A percentile compares a stretch with the other conserved stretches of the same genome.
These are phyloP conservation scores for Parathielavia hyrcaniae DNA, from an alignment of 495 filamentous ascomycete genomes.

Conservation along the genomic window DNA sequence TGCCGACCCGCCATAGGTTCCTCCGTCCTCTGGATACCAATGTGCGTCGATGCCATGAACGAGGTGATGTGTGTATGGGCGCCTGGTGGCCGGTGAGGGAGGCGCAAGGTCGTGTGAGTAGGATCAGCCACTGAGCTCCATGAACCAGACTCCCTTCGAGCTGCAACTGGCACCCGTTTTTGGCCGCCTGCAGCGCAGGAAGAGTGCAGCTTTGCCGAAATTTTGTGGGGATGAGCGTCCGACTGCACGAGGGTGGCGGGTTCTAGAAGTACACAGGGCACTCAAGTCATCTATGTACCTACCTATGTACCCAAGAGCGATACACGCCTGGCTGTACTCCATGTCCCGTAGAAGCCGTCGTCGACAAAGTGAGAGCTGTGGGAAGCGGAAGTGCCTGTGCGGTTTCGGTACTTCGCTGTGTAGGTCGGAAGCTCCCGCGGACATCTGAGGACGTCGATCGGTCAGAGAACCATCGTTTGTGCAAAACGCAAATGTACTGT, in stretches of 20 bases:
- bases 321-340: background rate
- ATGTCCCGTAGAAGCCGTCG: no score
- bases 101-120: constrained; percentile 17
- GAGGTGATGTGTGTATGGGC: background rate
- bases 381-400: no score
- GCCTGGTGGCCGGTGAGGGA: constrained; percentile 16
- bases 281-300: no score
- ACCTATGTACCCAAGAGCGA: no score
- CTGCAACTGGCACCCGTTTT: constrained; percentile 27
- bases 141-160: constrained; percentile 20
- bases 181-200: constrained; percentile 28
- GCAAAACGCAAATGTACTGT: no score
- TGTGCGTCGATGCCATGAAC: background rate
- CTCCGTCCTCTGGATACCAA: no score
- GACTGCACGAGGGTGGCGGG: constrained; percentile 15
- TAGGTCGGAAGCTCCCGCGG: no score
- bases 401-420: no score
- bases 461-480: no score
- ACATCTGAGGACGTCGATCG: no score
- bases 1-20: constrained; percentile 26
- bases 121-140: constrained; percentile 19
- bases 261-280: background rate
- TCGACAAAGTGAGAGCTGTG: no score
- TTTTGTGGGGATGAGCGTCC: constrained; percentile 19
- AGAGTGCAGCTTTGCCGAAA: constrained; percentile 25